Evolutionary conservation across 2,329 filamentous ascomycete species (phyloP), one percentile per base, ranked within the genome.

Genomic region (Fusarium concolor): DNA sequence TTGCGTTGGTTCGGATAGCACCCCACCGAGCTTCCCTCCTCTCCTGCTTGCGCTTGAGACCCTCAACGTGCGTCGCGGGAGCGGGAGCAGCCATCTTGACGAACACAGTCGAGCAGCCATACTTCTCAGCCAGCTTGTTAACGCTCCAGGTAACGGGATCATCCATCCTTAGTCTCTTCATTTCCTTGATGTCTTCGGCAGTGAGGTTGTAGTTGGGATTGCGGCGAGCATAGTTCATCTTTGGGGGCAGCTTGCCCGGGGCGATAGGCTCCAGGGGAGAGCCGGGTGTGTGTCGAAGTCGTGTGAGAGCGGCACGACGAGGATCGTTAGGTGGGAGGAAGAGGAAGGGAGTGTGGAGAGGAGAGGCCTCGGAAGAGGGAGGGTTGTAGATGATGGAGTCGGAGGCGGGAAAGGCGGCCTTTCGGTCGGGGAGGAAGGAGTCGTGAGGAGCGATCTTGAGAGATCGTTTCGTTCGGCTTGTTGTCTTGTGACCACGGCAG

Each of bases 291-390:
- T 76, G 76, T 33, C 87, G 81, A 39, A 80, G 75, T 17, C 79
- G 77, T 39, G 86, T 78, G 76, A 85, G 82, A 45, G 82, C 81
- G 52, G 79, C 78, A 28, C 86, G 84, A 45, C 86, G 84, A 17
- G 86, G 85, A 74, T 89, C 87, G 68, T 74, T 77, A 50, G 81
- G 83, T 54, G 88, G 88, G 29, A 90, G 84, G 79, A 90, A 90
- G 75, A 88, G 86, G 79, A 89, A 85, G 57, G 88, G 88, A n/a
- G 88, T 90, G 79, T 90, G 85, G 72, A 83, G 83, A 58, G 89
- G 87, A n/a, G 86, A 85, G 5, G 85, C 80, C 56, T 82, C 80
- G 11, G 85, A 82, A 17, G 85, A 79, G 26, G 86, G 86, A 39
- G 86, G 86, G 79, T 87, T 87, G 80, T 85, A 87, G 75, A 88